phyloP scores from a whole-genome alignment of 1,139 yeast species.

The Chernovozyma aurita region DNA sequence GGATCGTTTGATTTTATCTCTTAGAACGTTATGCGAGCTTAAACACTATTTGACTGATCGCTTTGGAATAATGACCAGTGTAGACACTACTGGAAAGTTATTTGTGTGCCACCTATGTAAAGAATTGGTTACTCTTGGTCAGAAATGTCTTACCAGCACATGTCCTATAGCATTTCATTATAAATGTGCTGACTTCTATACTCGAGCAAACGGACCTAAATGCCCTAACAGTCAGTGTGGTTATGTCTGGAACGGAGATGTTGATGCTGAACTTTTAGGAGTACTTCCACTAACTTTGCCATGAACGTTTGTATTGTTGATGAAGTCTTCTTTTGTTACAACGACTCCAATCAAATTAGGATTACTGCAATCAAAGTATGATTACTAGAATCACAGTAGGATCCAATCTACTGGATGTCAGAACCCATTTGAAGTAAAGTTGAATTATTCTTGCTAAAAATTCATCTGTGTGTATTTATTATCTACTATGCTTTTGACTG shows the following conservation, averaged over 20 bases:
- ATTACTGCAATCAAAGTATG: no score
- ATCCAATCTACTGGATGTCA: no score
- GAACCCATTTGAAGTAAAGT: no score
- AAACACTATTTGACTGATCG: slow-evolving; percentile 39
- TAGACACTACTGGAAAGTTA: slow-evolving; percentile 29
- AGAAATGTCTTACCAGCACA: slow-evolving; percentile 25
- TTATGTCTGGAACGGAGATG: slow-evolving; percentile 5
- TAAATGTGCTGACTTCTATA: slow-evolving; percentile 41
- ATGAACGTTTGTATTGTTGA: no score
- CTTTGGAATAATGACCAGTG: slow-evolving; percentile 24
- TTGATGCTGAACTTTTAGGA: slow-evolving; percentile 1
- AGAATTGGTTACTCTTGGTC: slow-evolving; percentile 55
- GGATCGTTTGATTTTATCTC: slow-evolving; percentile 32
- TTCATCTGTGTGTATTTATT: no score
- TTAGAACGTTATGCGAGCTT: slow-evolving; percentile 45
- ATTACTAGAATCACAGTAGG: no score
- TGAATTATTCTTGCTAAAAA: no score
- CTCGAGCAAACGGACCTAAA: slow-evolving; percentile 12
- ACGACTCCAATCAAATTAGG: no score
- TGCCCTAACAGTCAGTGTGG: background rate
- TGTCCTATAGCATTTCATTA: slow-evolving; percentile 45
- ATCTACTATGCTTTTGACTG: no score
- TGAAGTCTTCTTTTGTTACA: no score
- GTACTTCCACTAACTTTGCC: slow-evolving; percentile 3
- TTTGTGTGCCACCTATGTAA: slow-evolving; percentile 49